Conservation (phyloP, 805 yeast genomes). For the Candida sonorensis region DNA sequence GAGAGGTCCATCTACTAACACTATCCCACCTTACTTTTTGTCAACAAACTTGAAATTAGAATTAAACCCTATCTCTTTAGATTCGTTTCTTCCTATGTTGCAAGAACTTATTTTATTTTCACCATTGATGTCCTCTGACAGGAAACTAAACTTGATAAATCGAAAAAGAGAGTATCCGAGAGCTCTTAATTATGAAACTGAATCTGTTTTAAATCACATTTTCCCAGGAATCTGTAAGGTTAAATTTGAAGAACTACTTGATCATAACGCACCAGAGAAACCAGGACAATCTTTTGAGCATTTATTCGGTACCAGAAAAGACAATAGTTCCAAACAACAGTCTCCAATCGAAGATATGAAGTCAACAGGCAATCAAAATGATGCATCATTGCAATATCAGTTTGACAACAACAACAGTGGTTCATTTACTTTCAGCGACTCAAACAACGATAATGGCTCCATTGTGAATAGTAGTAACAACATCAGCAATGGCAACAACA, state of each 20-base stretch:
- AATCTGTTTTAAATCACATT: slow-evolving; percentile 12
- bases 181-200: slow-evolving; percentile 14
- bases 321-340: no score
- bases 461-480: not conserved
- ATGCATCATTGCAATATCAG: no score
- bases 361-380: not conserved
- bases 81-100: slow-evolving; percentile 24
- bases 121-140: slow-evolving; percentile 8
- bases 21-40: slow-evolving; percentile 52
- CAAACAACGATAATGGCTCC: slow-evolving; percentile 1
- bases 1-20: slow-evolving; percentile 53
- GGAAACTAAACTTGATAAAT: slow-evolving; percentile 3
- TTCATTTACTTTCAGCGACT: no score
- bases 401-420: no score
- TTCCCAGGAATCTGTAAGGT: slow-evolving; percentile 24
- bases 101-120: slow-evolving; percentile 24
- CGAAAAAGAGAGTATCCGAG: slow-evolving; percentile 17
- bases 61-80: no score
- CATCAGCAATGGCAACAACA: not conserved
- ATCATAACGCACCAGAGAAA: slow-evolving; percentile 5
- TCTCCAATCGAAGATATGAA: no score
- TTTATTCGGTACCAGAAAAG: no score
- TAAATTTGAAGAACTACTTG: slow-evolving; percentile 20
- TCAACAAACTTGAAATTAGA: slow-evolving; percentile 26
- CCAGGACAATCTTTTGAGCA: slow-evolving; percentile 17